Base-by-base conservation (phyloP, 2,329 filamentous ascomycete species). In the Colletotrichum sp. region DNA sequence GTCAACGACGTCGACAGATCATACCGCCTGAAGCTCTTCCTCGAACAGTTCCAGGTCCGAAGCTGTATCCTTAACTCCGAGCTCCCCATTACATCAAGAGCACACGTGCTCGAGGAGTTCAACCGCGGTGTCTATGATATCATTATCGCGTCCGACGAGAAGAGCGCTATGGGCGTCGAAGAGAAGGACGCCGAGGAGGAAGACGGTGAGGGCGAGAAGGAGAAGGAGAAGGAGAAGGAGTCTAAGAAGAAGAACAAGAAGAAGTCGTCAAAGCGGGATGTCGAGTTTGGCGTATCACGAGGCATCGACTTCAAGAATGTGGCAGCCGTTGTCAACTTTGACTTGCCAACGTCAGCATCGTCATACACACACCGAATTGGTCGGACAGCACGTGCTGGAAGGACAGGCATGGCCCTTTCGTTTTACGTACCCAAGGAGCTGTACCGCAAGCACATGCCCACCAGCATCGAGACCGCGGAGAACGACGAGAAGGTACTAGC, bases 281-380 rank as follows among this genome's bases (percentile, higher is more conserved):
- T 94, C 77, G 97, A 99, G 81, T 99, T 97, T 81, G 96, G 97
- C 21, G 94, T 99, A n/a, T 96, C 96, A 18, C 69, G 76, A 38
- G 76, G 84, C 52, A 97, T 99, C 79, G 97, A 99, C 85, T 99
- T 99, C 87, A 94, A 97, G 81, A 96, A 98, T 81, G 96, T 99
- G 70, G 93, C 95, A 4, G 96, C 95, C 77, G 96, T 99, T 28
- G 92, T 99, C 82, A 99, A 99, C 86, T 99, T 99, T 83, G 97
- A 99, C 84, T 92, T 99, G 18, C 97, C 97, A 1, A 92, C 92
- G 18, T 94, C 93, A 10, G 94, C 95, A 48, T 97, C 95, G 82
- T 98, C 95, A 10, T 99, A 99, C 84, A 97, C 95, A n/a, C 97
- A 99, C 85, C 93, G 97, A 69, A 98, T 99, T 80, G 97, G 97